These are phyloP conservation scores for Fusarium tjaetaba DNA, from an alignment of 2,329 filamentous ascomycete genomes.

Conservation along the genomic window DNA sequence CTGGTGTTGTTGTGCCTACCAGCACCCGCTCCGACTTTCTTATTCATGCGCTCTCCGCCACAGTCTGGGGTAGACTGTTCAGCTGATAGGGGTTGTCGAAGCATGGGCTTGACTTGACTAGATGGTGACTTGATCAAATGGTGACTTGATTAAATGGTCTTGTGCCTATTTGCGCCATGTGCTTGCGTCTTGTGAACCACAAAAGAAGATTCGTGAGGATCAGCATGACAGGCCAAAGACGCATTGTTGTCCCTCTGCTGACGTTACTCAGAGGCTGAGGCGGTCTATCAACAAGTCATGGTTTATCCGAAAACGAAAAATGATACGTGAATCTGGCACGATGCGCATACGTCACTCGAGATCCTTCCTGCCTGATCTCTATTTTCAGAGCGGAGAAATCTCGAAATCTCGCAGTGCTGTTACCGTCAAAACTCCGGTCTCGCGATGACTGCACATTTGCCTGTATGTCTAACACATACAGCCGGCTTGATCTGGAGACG, in stretches of 20 bases:
- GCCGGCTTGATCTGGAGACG: neutral
- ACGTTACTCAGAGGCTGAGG: conserved; percentile 24
- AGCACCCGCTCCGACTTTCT: conserved; percentile 9
- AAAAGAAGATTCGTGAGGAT: neutral
- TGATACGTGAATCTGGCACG: conserved; percentile 8
- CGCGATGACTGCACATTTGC: neutral
- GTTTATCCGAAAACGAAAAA: conserved; percentile 26
- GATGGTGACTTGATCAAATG: neutral
- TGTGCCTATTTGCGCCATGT: conserved; percentile 4
- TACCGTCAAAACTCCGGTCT: neutral
- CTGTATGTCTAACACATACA: conserved; percentile 18
- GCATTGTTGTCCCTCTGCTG: conserved; percentile 6
- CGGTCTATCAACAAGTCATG: conserved; percentile 17
- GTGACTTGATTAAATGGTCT: neutral
- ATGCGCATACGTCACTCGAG: conserved; percentile 23
- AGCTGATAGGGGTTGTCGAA: conserved; percentile 4
- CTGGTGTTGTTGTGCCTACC: conserved; percentile 9
- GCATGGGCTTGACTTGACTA: conserved; percentile 7
- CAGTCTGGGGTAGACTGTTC: conserved; percentile 32
- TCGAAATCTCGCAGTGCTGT: neutral
- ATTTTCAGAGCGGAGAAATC: conserved; percentile 16
- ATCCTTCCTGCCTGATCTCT: conserved; percentile 8
- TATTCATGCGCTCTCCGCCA: conserved; percentile 16
- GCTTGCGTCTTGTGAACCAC: neutral
- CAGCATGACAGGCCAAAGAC: neutral